These are phyloP conservation scores for Fusarium sp. DNA, from an alignment of 2,329 filamentous ascomycete genomes.

Conservation along the genomic window DNA sequence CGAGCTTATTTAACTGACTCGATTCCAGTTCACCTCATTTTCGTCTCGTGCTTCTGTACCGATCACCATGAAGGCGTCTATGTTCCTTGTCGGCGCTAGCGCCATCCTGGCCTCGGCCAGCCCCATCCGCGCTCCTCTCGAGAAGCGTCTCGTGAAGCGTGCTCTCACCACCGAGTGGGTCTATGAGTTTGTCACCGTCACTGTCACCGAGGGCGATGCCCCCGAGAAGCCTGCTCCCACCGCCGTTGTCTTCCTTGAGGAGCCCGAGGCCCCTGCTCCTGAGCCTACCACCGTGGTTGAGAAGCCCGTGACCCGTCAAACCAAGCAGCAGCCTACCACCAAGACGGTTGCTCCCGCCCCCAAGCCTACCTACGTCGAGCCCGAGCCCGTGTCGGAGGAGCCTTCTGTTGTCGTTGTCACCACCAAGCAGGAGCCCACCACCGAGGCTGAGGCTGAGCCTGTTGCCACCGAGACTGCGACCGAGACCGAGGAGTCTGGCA, in stretches of 20 bases:
- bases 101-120: slow-evolving; percentile 60
- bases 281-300: slow-evolving; percentile 24
- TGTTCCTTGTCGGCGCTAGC: slow-evolving; percentile 59
- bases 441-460: slow-evolving; percentile 14
- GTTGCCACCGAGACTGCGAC: not conserved
- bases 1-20: slow-evolving; percentile 41
- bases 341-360: slow-evolving; percentile 23
- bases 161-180: slow-evolving; percentile 56
- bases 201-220: slow-evolving; percentile 54
- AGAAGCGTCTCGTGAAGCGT: slow-evolving; percentile 58
- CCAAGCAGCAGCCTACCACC: slow-evolving; percentile 20
- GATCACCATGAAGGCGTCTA: slow-evolving; percentile 63
- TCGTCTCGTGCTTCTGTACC: slow-evolving; percentile 25
- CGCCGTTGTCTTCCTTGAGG: slow-evolving; percentile 44
- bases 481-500: not conserved
- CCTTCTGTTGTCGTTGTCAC: not conserved
- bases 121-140: slow-evolving; percentile 51
- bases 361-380: slow-evolving; percentile 27
- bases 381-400: slow-evolving; percentile 6
- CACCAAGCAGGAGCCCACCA: slow-evolving; percentile 4
- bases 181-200: slow-evolving; percentile 58
- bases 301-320: slow-evolving; percentile 23
- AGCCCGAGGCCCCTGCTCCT: slow-evolving; percentile 13
- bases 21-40: slow-evolving; percentile 31
- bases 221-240: slow-evolving; percentile 29